These are phyloP conservation scores for Scorias spongiosa DNA, from an alignment of 2,329 filamentous ascomycete genomes.

Conservation along the genomic window DNA sequence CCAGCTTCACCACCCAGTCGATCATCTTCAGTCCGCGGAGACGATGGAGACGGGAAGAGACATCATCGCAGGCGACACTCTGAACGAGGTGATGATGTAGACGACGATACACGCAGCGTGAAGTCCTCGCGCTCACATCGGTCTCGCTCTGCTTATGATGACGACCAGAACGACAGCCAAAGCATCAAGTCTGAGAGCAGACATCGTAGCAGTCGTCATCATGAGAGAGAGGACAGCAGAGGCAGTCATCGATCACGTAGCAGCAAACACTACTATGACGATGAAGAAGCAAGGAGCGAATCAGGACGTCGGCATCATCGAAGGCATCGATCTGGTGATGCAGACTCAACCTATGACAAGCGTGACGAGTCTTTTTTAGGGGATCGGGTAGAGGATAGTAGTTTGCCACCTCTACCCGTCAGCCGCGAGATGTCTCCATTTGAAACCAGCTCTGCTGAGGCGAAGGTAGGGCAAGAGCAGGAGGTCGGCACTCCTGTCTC, in stretches of 20 bases:
- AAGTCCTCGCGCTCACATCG: slow-evolving; percentile 13
- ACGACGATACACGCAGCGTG: slow-evolving; percentile 9
- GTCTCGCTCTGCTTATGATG: slow-evolving; percentile 6
- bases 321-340: slow-evolving; percentile 1
- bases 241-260: background rate
- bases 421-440: slow-evolving; percentile 14
- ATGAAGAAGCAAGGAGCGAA: slow-evolving; percentile 6
- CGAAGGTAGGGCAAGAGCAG: slow-evolving; percentile 10
- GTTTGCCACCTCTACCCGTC: slow-evolving; percentile 32
- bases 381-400: slow-evolving; percentile 43
- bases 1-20: slow-evolving; percentile 6
- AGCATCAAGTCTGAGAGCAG: slow-evolving; percentile 10
- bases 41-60: slow-evolving; percentile 30
- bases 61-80: slow-evolving; percentile 28
- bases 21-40: slow-evolving; percentile 8
- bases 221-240: slow-evolving; percentile 1
- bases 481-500: slow-evolving; percentile 18
- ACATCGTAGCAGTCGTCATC: slow-evolving; percentile 2
- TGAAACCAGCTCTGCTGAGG: slow-evolving; percentile 6
- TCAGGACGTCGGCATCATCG: slow-evolving; percentile 10
- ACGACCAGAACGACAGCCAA: slow-evolving; percentile 7
- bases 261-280: slow-evolving; percentile 3
- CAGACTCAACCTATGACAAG: background rate
- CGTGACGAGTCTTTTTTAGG: slow-evolving; percentile 45
- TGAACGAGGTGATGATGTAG: slow-evolving; percentile 8